These are phyloP conservation scores for Adansonia grandidieri DNA, from an alignment of 441 rosid species.

Conservation along the genomic window DNA sequence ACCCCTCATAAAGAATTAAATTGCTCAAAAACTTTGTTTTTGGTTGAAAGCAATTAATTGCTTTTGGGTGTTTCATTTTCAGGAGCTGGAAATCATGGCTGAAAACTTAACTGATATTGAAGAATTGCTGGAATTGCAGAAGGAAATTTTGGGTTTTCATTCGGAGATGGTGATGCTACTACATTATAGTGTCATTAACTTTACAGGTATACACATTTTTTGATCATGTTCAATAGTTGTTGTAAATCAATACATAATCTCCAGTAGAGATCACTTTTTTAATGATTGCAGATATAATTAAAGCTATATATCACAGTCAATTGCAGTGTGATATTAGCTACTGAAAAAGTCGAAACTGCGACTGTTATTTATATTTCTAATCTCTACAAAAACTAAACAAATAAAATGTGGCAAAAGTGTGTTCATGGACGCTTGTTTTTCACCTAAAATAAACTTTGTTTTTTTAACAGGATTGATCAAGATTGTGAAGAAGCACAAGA, in stretches of 20 bases:
- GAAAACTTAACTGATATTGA: slow-evolving; percentile 30
- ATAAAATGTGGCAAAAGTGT: neutral
- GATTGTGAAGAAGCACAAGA: slow-evolving; percentile 84
- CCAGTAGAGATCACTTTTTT: too few relatives aligned
- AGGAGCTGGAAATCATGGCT: slow-evolving; percentile 45
- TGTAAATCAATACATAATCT: neutral
- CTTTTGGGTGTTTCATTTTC: slow-evolving; percentile 34
- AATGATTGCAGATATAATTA: too few relatives aligned
- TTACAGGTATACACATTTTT: slow-evolving; percentile 35
- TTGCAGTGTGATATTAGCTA: too few relatives aligned
- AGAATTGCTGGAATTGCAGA: slow-evolving; percentile 35
- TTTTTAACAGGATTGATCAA: slow-evolving; percentile 56
- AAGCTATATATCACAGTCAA: too few relatives aligned
- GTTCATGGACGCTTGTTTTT: neutral
- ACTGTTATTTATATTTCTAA: neutral
- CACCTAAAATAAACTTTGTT: neutral
- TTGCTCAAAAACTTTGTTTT: too few relatives aligned
- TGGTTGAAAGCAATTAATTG: neutral
- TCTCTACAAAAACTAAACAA: neutral
- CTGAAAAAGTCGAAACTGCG: too few relatives aligned
- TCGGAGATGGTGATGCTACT: slow-evolving; percentile 50
- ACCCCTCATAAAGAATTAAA: neutral
- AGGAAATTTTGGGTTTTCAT: slow-evolving; percentile 41
- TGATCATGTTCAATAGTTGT: neutral
- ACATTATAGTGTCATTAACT: slow-evolving; percentile 46